Evolutionary conservation across 225 moss, liverwort and hornwort species (phyloP).

Genomic region (Lunularia cruciata): DNA sequence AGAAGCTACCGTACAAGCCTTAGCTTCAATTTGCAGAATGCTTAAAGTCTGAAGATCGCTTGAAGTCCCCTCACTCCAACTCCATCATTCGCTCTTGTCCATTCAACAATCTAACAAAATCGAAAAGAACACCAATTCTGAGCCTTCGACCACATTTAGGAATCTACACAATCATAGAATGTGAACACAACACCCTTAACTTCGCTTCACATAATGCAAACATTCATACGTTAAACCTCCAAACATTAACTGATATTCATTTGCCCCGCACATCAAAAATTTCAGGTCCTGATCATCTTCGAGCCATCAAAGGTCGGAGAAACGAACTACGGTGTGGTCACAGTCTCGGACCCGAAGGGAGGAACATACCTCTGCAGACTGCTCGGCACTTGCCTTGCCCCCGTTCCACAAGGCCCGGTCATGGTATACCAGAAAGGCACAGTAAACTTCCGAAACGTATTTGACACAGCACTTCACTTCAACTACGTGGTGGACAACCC

Average conservation of each 20-base stretch:
- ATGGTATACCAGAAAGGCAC: constrained; percentile 48
- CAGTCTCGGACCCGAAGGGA: constrained; percentile 34
- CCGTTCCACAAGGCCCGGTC: constrained; percentile 81
- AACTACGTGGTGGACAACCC: constrained; percentile 52
- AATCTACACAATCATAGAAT: too few species aligned
- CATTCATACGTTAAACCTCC: too few species aligned
- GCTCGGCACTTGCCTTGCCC: constrained; percentile 43
- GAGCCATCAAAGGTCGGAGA: constrained; percentile 43
- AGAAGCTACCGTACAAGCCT: constrained; percentile 7
- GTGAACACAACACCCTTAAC: too few species aligned
- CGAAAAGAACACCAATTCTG: too few species aligned
- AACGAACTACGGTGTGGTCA: constrained; percentile 24
- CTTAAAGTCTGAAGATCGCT: too few species aligned
- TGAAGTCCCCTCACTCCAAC: too few species aligned
- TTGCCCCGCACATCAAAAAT: too few species aligned
- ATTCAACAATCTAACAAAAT: too few species aligned
- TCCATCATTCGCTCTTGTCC: background rate
- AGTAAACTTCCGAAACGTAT: constrained; percentile 72
- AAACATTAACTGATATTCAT: too few species aligned
- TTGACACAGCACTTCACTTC: constrained; percentile 55
- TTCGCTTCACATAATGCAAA: too few species aligned
- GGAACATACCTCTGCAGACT: constrained; percentile 42
- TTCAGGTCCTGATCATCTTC: constrained; percentile 42
- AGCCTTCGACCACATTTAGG: too few species aligned
- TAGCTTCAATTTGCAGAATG: background rate